Evolutionary conservation across 2,329 filamentous ascomycete genomes (phyloP).

Genomic region (Calonectria fujianensis): DNA sequence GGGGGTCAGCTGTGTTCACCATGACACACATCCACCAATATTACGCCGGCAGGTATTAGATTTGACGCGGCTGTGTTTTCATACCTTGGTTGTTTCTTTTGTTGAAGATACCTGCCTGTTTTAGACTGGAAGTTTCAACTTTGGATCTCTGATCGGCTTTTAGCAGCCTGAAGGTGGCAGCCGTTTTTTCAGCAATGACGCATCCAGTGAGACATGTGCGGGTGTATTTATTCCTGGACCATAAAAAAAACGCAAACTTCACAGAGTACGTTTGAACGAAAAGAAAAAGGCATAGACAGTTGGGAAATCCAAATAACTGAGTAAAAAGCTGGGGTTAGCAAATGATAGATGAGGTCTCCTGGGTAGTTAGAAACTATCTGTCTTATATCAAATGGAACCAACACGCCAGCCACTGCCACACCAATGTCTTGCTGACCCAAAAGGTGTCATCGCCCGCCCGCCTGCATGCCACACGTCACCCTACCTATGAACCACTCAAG

Average conservation of each 20-base stretch:
- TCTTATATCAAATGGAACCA: background rate
- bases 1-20: conserved; percentile 10
- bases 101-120: conserved; percentile 27
- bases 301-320: background rate
- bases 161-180: background rate
- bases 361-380: conserved; percentile 1
- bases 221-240: conserved; percentile 14
- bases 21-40: background rate
- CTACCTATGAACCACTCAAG: conserved; percentile 11
- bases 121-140: conserved; percentile 10
- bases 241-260: background rate
- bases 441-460: conserved; percentile 9
- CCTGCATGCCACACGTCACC: conserved; percentile 22
- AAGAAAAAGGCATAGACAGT: background rate
- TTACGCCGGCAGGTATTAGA: background rate
- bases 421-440: conserved; percentile 19
- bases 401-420: background rate
- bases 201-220: conserved; percentile 19
- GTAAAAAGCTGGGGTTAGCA: background rate
- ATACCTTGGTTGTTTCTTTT: conserved; percentile 28
- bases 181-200: conserved; percentile 20
- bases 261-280: background rate
- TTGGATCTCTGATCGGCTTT: conserved; percentile 18
- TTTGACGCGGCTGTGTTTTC: conserved; percentile 11
- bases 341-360: background rate